These are phyloP conservation scores for Verticillium nonalfalfae DNA, from an alignment of 2,329 filamentous ascomycete species.

Conservation along the genomic window DNA sequence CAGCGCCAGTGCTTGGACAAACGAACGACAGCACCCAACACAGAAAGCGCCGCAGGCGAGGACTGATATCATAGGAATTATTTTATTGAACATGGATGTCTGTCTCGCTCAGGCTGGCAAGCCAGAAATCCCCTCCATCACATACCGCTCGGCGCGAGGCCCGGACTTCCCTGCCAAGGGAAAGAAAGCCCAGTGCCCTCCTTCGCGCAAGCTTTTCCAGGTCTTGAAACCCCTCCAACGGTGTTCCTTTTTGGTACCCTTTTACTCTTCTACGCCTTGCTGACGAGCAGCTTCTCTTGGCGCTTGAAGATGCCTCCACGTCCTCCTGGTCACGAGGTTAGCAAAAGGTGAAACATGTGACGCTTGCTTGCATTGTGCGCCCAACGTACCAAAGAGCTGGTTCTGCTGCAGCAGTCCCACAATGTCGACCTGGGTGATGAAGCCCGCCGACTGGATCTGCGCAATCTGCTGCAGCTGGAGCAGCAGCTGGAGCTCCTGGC, in stretches of 20 bases:
- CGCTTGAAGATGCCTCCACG: background rate
- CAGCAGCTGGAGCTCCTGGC: constrained; percentile 17
- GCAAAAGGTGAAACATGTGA: too few species aligned
- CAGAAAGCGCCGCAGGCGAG: background rate
- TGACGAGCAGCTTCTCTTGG: background rate
- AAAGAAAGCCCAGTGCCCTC: background rate
- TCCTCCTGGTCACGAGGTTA: background rate
- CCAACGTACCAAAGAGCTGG: constrained; percentile 4
- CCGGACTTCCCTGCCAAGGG: background rate
- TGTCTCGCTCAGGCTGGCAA: background rate
- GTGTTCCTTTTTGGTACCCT: background rate
- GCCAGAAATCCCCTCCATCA: background rate
- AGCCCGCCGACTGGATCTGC: constrained; percentile 15
- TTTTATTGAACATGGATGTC: background rate
- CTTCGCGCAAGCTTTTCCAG: background rate
- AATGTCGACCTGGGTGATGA: constrained; percentile 15
- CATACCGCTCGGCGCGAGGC: background rate
- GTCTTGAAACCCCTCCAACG: background rate
- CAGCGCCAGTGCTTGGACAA: too few species aligned
- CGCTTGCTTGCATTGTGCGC: too few species aligned
- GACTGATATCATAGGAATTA: background rate
- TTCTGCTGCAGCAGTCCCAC: constrained; percentile 16
- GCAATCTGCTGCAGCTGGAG: constrained; percentile 19
- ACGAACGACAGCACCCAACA: too few species aligned
- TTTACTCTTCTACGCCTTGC: background rate